A percentile compares a stretch with the other conserved stretches of the same genome.
These are phyloP conservation scores for Aspergillus sp. DNA, from an alignment of 2,329 filamentous ascomycete genomes.

Conservation along the genomic window DNA sequence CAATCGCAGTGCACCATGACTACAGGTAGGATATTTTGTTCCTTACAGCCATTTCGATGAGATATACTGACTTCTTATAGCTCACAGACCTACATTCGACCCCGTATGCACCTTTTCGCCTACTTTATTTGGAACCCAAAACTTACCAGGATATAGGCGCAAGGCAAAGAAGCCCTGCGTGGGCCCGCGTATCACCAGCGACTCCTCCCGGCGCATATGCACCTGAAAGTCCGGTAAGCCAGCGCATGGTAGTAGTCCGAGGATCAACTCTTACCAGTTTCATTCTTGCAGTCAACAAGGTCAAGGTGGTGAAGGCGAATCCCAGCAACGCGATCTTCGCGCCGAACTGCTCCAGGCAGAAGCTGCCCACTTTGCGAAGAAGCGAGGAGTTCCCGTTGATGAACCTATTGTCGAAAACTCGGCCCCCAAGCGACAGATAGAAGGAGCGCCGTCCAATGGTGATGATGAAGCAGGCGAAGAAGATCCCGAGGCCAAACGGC, in stretches of 20 bases:
- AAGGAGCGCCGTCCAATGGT: conserved; percentile 40
- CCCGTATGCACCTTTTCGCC: conserved; percentile 54
- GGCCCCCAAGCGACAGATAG: conserved; percentile 61
- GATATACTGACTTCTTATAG: conserved; percentile 38
- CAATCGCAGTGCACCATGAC: conserved; percentile 28
- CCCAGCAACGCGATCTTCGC: conserved; percentile 69
- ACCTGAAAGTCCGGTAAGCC: conserved; percentile 75
- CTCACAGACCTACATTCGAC: conserved; percentile 89
- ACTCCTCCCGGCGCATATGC: conserved; percentile 86
- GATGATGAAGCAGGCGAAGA: conserved; percentile 48
- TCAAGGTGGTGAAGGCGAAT: conserved; percentile 78
- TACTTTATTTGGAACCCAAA: conserved; percentile 17
- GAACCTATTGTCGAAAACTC: conserved; percentile 37
- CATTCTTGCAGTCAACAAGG: conserved; percentile 61
- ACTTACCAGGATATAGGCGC: conserved; percentile 53
- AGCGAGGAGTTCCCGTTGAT: conserved; percentile 58
- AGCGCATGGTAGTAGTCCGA: too few relatives aligned
- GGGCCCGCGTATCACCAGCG: conserved; percentile 95
- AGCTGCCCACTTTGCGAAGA: conserved; percentile 80
- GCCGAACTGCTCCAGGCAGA: conserved; percentile 88
- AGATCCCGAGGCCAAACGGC: conserved; percentile 74
- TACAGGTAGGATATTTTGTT: conserved; percentile 28
- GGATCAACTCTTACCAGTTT: too few relatives aligned
- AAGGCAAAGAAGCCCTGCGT: conserved; percentile 89
- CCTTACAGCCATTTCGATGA: too few relatives aligned